These are phyloP conservation scores for Fusarium dimerum DNA, from an alignment of 2,329 filamentous ascomycete genomes.

Conservation along the genomic window DNA sequence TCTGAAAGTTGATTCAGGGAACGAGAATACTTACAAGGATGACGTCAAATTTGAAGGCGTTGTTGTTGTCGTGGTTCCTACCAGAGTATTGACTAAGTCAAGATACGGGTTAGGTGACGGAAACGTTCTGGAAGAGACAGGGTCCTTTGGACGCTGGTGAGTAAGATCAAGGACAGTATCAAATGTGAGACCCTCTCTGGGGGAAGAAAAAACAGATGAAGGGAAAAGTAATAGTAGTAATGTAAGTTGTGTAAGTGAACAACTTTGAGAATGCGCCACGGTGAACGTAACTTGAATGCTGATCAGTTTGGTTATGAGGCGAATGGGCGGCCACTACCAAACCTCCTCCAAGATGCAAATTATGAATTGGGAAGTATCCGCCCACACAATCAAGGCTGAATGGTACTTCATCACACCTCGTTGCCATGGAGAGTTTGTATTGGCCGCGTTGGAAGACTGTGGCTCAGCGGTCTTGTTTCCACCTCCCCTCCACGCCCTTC, in stretches of 20 bases:
- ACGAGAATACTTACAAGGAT: conserved; percentile 25
- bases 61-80: too few relatives aligned
- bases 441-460: conserved; percentile 27
- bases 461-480: conserved; percentile 27
- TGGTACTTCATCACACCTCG: conserved; percentile 14
- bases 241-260: too few relatives aligned
- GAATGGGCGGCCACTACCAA: too few relatives aligned
- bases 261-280: too few relatives aligned
- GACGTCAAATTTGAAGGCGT: conserved; percentile 26
- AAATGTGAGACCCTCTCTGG: too few relatives aligned
- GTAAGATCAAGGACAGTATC: too few relatives aligned
- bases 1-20: conserved; percentile 17
- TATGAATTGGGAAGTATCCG: conserved; percentile 14
- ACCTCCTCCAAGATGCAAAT: too few relatives aligned
- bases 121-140: conserved; percentile 4
- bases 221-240: too few relatives aligned
- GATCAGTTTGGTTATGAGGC: too few relatives aligned
- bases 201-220: too few relatives aligned
- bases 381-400: neutral
- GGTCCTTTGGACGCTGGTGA: neutral
- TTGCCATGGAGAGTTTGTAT: conserved; percentile 10
- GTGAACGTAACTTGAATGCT: too few relatives aligned
- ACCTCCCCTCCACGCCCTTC: conserved; percentile 2
- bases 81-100: conserved; percentile 6
- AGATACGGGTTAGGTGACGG: conserved; percentile 3